Evolutionary conservation across 139 green algal species (phyloP), one percentile per base, ranked within the genome.

Genomic region (Chlamydomonas urium): DNA sequence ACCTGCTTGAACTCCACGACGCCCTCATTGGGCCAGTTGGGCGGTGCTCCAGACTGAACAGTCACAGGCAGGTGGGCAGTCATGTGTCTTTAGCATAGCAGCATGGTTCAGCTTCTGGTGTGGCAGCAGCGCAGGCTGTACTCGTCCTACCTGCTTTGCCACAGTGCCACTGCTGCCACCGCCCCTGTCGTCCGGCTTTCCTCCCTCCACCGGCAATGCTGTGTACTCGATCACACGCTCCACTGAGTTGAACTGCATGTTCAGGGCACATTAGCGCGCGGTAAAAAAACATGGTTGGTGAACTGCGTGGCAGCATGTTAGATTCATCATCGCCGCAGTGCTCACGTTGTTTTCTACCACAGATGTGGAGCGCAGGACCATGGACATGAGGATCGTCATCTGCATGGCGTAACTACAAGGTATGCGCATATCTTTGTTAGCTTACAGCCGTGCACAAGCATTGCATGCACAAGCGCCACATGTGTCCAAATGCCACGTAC

Each of bases 181-280:
- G 36, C 34, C 10, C 59, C 38, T 47, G 1, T 70, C 21, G 45
- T 21, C 21, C 21, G 17, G 45, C 45, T 26, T 56, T 21, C 45
- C 45, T 56, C 45, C 65, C 56, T 77, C 70, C 14, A 38, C 23
- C 10, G 65, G 36, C 71, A 82, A 24, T 21, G 83, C 58, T 29
- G 70, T 74, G 79, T 97, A 98, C 78, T 96, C 90, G 0, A 83
- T 61, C 21, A 98, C 75, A 19, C 94, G 84, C 78, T 98, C 94
- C 38, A 98, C 93, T 50, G 88, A 85, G 76, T 98, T 98, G 82
- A 98, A 90, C 29, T 84, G 19, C 10, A 14, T 50, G 14, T n/a
- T n/a, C n/a, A n/a, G n/a, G n/a, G n/a, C n/a, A n/a, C n/a, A n/a
- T n/a, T n/a, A n/a, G n/a, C n/a, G n/a, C n/a, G n/a, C n/a, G n/a